These are phyloP conservation scores for Periglandula ipomoeae DNA, from an alignment of 2,329 filamentous ascomycete genomes.

Conservation along the genomic window DNA sequence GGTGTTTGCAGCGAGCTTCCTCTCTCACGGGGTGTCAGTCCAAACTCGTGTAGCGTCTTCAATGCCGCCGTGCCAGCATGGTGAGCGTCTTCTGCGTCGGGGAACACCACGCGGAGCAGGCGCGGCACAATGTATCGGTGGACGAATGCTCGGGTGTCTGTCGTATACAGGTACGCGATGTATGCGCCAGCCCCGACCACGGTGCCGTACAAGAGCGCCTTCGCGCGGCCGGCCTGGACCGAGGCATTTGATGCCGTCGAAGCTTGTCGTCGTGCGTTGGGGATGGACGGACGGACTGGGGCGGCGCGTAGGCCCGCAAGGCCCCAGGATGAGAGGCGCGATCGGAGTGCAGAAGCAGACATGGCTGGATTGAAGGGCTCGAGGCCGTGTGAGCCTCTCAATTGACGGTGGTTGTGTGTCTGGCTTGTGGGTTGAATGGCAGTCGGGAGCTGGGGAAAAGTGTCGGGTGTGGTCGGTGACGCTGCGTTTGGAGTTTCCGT, in stretches of 20 bases:
- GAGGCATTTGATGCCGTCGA: constrained; percentile 23
- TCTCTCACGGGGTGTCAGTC: constrained; percentile 76
- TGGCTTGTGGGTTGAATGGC: background rate
- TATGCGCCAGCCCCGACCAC: constrained; percentile 32
- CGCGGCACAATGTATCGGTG: constrained; percentile 62
- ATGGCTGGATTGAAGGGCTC: constrained; percentile 5
- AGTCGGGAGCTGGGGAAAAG: background rate
- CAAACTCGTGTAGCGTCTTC: constrained; percentile 62
- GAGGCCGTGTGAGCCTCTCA: constrained; percentile 10
- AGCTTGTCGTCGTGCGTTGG: constrained; percentile 19
- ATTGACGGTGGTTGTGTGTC: constrained; percentile 4
- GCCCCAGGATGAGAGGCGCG: constrained; percentile 8
- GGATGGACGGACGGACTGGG: constrained; percentile 1
- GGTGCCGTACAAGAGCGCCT: constrained; percentile 30
- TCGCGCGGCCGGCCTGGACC: constrained; percentile 22
- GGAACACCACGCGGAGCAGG: constrained; percentile 53
- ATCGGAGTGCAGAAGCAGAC: constrained; percentile 11
- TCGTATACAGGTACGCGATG: constrained; percentile 57
- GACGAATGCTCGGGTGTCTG: constrained; percentile 62
- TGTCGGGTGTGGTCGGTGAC: background rate
- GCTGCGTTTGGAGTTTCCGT: background rate
- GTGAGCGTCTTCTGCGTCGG: constrained; percentile 88
- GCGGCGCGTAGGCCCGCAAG: constrained; percentile 7
- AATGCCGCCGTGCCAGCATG: constrained; percentile 64
- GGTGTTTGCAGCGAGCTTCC: constrained; percentile 29